Base-by-base conservation (phyloP, 208 protist genomes). In the Porcisia deanei region DNA sequence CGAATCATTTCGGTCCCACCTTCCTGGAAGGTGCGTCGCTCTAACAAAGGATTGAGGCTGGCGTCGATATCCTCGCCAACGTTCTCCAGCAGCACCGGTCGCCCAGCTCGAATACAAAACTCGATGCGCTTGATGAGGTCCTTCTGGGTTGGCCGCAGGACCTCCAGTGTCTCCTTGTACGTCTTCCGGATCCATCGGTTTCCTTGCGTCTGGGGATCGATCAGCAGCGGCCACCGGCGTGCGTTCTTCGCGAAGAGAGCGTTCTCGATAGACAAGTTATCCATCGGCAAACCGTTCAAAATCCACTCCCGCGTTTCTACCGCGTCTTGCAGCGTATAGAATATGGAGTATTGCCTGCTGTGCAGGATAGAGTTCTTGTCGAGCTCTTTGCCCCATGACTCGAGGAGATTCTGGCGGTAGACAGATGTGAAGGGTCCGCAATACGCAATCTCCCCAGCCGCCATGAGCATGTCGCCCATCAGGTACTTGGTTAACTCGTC, bases 201-300 rank as follows among this genome's bases (percentile, higher is more conserved):
- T 18, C 98, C 99, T 88, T 99, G 98, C 25, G 92, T 97, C 87
- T 99, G 98, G 9, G 99, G 99, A 82, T 99, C 99, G 80, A 99
- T 99, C 86, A 99, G 98, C 20, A 99, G 96, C 70, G 99, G 98
- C 98, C 98, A 99, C 37, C 98, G 91, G 10, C 97, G 87, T 22
- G 98, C 90, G 47, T 98, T 91, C 25, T 88, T 85, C 61, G 99
- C 87, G 59, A 99, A 98, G 79, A 99, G 95, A 53, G 91, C 98
- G 81, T 99, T 99, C 85, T 99, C 98, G 20, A 99, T 88, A 3
- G 98, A 99, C 57, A 99, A 85, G 18, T 74, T 78, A 87, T 99
- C 99, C 67, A 92, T 91, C 20, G 99, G 99, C 47, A 99, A 89
- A 18, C 98, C 98, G 79, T 96, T 91, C 53, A 99, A 80, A 63